Base-by-base conservation (phyloP, 2,329 filamentous ascomycete genomes). In the Xylaria sp. region DNA sequence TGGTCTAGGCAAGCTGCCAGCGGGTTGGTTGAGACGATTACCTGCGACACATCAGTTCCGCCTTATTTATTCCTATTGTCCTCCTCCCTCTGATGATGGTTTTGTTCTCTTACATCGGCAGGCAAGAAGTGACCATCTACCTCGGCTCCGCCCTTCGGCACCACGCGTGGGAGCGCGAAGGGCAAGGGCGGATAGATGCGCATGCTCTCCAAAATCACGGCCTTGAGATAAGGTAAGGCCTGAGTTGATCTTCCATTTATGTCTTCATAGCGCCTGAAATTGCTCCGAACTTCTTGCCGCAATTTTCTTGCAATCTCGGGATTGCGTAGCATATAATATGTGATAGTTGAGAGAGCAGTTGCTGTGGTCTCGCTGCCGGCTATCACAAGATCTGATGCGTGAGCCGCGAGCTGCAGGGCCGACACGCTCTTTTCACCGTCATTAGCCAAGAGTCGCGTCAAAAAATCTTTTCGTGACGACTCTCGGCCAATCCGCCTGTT, bases 381-480 rank as follows among this genome's bases (percentile, higher is more conserved):
- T 28, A 74, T 63, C 1, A 78, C 72, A 23, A 77, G 71, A 40
- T 76, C 75, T 0, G 71, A 75, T 5, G 75, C 61, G 49, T 77
- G 76, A 2, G 76, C 74, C 1, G 74, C 75, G 2, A 78, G 66
- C 59, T 78, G 75, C 9, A 68, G 40, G 31, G 73, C 74, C 4
- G 75, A 72, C 2, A 74, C 65, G 26, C 33, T 6, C 70, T 67
- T 59, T 10, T 61, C 31, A 31, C 73, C 68, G 31, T 72, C 49
- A 23, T 73, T 49, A 49, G 74, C 65, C 2, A 77, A 61, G 20
- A 20, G 65, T 77, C 0, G 84, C 84, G 4, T 73, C n/a, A 5
- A 75, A 36, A 2, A 83, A 69, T 66, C 85, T 83, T 3, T 76
- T 64, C 31, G 68, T 1, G 57, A 23, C 1, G 69, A 70, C 4